Conservation (phyloP, 768 basidiomycete genomes). For the Auricularia cornea region DNA sequence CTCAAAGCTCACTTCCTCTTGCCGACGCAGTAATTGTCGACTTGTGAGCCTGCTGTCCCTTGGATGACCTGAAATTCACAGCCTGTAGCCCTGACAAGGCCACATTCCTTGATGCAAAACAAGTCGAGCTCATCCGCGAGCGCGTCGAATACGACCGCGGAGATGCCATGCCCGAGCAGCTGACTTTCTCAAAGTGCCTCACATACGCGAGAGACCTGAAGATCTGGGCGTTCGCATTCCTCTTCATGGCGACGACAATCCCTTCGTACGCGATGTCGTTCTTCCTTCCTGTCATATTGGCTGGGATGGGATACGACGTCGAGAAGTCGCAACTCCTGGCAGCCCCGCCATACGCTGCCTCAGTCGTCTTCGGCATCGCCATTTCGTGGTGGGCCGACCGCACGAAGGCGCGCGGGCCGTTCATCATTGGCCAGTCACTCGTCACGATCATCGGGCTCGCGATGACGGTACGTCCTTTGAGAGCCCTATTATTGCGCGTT, state of each 20-base stretch:
- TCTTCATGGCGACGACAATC: conserved; percentile 12
- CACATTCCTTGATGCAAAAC: conserved; percentile 17
- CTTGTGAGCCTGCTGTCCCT: conserved; percentile 5
- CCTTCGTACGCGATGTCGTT: conserved; percentile 10
- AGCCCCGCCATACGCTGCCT: conserved; percentile 18
- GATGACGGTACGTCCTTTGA: conserved; percentile 2
- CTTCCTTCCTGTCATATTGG: conserved; percentile 19
- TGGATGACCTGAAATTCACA: neutral
- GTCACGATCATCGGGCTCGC: conserved; percentile 14
- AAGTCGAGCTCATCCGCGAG: conserved; percentile 15
- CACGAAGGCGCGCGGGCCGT: conserved; percentile 14
- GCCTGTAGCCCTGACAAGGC: conserved; percentile 18
- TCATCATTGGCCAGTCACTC: conserved; percentile 14
- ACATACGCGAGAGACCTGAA: conserved; percentile 15
- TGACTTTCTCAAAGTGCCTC: conserved; percentile 13
- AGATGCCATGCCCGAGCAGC: conserved; percentile 17
- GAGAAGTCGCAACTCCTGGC: conserved; percentile 14
- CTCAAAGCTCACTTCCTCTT: neutral
- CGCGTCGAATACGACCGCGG: conserved; percentile 20
- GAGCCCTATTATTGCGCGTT: neutral
- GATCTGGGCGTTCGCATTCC: conserved; percentile 18
- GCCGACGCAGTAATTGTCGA: conserved; percentile 15
- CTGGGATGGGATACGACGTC: conserved; percentile 11
- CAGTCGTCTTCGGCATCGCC: conserved; percentile 14
- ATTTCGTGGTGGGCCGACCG: conserved; percentile 14